A percentile compares a stretch with the other conserved stretches of the same genome.
Conservation (phyloP, 257 asterid species). For the Primulina eburnea region DNA sequence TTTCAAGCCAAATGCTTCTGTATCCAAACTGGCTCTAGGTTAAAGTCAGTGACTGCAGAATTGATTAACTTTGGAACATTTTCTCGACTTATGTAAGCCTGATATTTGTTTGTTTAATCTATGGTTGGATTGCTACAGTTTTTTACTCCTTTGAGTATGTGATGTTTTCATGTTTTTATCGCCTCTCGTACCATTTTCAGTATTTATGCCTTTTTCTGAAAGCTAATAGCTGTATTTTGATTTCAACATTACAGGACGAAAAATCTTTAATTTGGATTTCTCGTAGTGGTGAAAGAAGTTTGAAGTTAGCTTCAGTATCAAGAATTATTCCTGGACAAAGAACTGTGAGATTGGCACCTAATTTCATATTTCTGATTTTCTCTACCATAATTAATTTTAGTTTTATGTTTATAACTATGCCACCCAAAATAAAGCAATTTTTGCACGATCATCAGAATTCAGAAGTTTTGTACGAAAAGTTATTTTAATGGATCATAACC, state of each 20-base stretch:
- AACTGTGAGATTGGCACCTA: constrained; percentile 58
- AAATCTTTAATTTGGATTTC: constrained; percentile 16
- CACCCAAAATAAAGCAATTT: no score
- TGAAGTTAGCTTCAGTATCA: constrained; percentile 74
- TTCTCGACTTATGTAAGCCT: no score
- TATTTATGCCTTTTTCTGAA: constrained; percentile 11
- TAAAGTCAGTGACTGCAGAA: no score
- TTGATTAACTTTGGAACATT: no score
- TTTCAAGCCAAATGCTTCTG: no score
- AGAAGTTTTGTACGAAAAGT: constrained; percentile 7
- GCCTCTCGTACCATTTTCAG: not conserved
- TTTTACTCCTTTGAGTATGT: no score
- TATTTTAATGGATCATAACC: constrained; percentile 15
- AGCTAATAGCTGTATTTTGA: constrained; percentile 23
- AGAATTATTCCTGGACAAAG: constrained; percentile 94
- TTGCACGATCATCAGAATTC: no score
- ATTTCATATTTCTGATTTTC: constrained; percentile 15
- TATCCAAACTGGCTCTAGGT: no score
- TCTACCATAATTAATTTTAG: not conserved
- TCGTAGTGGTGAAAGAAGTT: constrained; percentile 71
- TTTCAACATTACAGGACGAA: constrained; percentile 2
- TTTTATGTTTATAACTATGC: no score
- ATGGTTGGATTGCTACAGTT: no score
- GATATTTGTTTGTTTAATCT: no score
- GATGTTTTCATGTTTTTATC: no score